Evolutionary conservation across 164 flowering plant genomes (phyloP).

Genomic region (Macadamia tetraphylla): DNA sequence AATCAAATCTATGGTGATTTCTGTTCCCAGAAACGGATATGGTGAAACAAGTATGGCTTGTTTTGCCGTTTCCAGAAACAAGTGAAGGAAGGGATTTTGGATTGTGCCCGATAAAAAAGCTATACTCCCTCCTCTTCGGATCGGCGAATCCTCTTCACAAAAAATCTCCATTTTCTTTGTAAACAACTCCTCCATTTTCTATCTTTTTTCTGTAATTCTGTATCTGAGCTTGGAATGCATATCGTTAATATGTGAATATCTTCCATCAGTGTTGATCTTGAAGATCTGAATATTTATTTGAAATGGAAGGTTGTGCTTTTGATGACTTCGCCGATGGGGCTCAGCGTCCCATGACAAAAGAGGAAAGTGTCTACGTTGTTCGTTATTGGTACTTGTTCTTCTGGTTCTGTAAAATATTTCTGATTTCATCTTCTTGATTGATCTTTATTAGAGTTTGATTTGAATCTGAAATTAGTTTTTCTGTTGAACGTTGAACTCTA

Average conservation of each 20-base stretch:
- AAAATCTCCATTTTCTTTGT: slow-evolving; percentile 24
- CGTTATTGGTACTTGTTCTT: slow-evolving; percentile 49
- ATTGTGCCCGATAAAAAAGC: not conserved
- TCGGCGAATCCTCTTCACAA: slow-evolving; percentile 27
- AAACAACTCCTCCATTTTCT: slow-evolving; percentile 37
- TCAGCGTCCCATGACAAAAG: slow-evolving; percentile 23
- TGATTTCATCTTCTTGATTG: slow-evolving; percentile 6
- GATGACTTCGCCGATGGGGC: slow-evolving; percentile 31
- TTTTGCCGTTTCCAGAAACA: too few species aligned
- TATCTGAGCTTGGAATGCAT: slow-evolving; percentile 4
- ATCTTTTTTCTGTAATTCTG: slow-evolving; percentile 3
- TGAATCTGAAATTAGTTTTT: not conserved
- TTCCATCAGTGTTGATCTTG: slow-evolving; percentile 8
- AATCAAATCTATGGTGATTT: too few species aligned
- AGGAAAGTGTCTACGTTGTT: slow-evolving; percentile 71
- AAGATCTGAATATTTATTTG: slow-evolving; percentile 9
- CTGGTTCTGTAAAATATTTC: not conserved
- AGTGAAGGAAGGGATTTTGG: too few species aligned
- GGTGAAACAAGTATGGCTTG: too few species aligned
- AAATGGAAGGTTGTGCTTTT: slow-evolving; percentile 25
- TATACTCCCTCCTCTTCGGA: slow-evolving; percentile 17
- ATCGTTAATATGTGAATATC: slow-evolving; percentile 10
- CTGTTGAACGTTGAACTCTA: not conserved
- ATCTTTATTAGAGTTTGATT: slow-evolving; percentile 10
- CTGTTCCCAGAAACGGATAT: too few species aligned